These are phyloP conservation scores for Phytophthora uliginosa DNA, from an alignment of 352 stramenopile genomes.

Conservation along the genomic window DNA sequence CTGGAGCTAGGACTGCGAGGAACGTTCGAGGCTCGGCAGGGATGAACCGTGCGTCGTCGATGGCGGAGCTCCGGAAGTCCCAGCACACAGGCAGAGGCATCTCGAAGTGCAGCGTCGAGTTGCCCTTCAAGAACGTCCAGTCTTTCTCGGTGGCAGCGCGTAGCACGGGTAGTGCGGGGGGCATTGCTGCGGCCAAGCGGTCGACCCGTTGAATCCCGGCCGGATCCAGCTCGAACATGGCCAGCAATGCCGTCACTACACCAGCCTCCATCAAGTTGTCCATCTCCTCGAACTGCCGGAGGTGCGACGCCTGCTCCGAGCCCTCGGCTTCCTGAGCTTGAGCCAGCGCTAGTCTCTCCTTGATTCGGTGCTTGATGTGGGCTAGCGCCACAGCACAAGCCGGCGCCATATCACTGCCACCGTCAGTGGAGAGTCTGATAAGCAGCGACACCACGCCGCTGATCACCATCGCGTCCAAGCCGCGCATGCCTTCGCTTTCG, in stretches of 20 bases:
- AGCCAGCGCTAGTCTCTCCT: constrained; percentile 45
- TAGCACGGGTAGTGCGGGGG: constrained; percentile 49
- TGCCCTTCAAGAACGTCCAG: constrained; percentile 67
- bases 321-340: constrained; percentile 30
- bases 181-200: constrained; percentile 63
- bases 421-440: constrained; percentile 62
- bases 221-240: constrained; percentile 85
- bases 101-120: constrained; percentile 48
- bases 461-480: constrained; percentile 62
- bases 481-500: constrained; percentile 34
- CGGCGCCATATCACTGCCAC: constrained; percentile 68
- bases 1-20: constrained; percentile 48
- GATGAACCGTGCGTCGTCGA: constrained; percentile 79
- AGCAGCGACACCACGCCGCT: constrained; percentile 68
- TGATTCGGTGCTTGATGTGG: constrained; percentile 82
- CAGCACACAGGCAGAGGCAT: constrained; percentile 71
- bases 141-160: constrained; percentile 47
- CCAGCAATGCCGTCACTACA: constrained; percentile 72
- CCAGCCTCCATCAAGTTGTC: constrained; percentile 78
- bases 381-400: constrained; percentile 76
- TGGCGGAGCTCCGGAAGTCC: constrained; percentile 73
- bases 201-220: constrained; percentile 77
- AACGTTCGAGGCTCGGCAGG: constrained; percentile 74
- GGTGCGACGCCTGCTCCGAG: constrained; percentile 13
- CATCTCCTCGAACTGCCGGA: constrained; percentile 31